Evolutionary conservation across 2,329 filamentous ascomycete species (phyloP), one percentile per base, ranked within the genome.

Genomic region (Bisporella sp.): DNA sequence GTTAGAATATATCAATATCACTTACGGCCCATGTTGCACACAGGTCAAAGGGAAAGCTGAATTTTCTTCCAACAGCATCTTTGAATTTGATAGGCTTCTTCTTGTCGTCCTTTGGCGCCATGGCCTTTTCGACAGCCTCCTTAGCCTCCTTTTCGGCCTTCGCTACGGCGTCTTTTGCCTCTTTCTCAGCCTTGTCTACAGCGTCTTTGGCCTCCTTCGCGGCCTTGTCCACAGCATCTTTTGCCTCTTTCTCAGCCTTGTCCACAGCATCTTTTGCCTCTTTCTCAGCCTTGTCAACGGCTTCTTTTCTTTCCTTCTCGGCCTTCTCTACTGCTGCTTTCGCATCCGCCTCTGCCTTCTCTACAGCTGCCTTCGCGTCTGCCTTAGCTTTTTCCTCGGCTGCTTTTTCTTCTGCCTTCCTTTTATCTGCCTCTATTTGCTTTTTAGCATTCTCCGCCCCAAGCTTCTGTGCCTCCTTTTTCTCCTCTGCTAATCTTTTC

Each of bases 21-120:
- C 81, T 65, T 80, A 91, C 87, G 72, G 76, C 73, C 89, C 89
- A 95, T 3, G 84, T 93, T 62, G 83, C 81, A 68, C 90, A 96
- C 31, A 95, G 68, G 56, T 91, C 81, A 69, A 85, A 96, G 1
- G 91, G 91, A 63, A 96, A 96, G 69, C 82, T 93, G 67, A 95
- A 96, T 68, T 95, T 96, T 58, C 91, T 79, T 32, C 89, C 88
- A 12, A 96, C 82, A 1, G 90, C 90, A 65, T 96, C 91, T 69
- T 95, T 95, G 72, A 95, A 95, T 59, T 84, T 85, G 66, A 96
- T 88, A 2, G 87, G 88, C 60, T 78, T 68, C 53, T 76, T 74
- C 50, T 72, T 70, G 5, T 73, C 75, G 4, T 57, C 51, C 11
- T 44, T 42, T 37, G 56, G 51, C 11, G 55, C 51, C 31, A 50